Evolutionary conservation across 2,329 filamentous ascomycete species (phyloP).

Genomic region (Exserohilum turcica): DNA sequence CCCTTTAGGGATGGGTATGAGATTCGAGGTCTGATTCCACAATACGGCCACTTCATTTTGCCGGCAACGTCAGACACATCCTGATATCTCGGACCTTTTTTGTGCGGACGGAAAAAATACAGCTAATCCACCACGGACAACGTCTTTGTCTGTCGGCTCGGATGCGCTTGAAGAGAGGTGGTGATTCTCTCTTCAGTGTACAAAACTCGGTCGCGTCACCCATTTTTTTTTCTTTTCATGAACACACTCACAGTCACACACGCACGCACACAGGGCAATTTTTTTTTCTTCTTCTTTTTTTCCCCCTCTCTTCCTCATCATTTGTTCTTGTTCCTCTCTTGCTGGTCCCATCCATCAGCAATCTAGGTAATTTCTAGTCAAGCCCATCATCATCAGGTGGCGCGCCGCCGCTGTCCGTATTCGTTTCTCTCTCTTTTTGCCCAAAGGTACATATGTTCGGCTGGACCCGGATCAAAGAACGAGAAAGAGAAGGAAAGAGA

Average conservation of each 20-base stretch:
- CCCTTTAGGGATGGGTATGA: conserved; percentile 30
- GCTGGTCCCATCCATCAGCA: background rate
- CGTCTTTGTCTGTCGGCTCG: background rate
- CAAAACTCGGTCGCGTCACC: background rate
- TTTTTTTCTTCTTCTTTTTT: background rate
- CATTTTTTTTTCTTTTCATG: conserved; percentile 1
- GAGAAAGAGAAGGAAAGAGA: no score
- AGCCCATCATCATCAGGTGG: background rate
- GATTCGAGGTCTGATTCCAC: no score
- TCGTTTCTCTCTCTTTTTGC: background rate
- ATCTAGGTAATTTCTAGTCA: conserved; percentile 17
- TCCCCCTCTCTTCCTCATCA: background rate
- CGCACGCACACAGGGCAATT: background rate
- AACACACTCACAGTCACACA: background rate
- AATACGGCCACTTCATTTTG: background rate
- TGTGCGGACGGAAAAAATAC: no score
- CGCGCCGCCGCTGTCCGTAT: background rate
- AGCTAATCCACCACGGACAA: background rate
- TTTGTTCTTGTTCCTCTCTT: background rate
- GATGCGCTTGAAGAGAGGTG: background rate
- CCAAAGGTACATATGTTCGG: no score
- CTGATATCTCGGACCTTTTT: background rate
- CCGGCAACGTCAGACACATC: no score
- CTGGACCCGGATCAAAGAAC: background rate
- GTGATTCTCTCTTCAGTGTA: conserved; percentile 5